Base-by-base conservation (phyloP, 805 yeast species). In the Lipomyces lipofer region DNA sequence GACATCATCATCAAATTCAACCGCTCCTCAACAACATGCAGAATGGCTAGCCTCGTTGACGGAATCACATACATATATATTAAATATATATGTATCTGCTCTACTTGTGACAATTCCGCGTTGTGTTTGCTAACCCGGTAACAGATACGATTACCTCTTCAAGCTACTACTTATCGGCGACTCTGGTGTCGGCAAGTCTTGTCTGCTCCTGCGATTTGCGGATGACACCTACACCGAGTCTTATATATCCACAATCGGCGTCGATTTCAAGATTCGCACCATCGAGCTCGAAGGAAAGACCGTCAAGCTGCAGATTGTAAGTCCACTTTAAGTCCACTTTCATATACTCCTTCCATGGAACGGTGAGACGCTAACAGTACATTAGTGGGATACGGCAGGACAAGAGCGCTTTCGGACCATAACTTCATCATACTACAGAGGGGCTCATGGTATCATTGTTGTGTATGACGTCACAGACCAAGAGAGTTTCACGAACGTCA, bases 351-450 rank as follows among this genome's bases (percentile, higher is more conserved):
- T 36, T 49, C n/a, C 2, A 24, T 19, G 7, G 43, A 13, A 43
- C 21, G 12, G 19, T 17, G 21, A 53, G 35, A 12, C 8, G 36
- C 43, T 49, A 30, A 44, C 47, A 6, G 28, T 48, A 35, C 48
- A n/a, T n/a, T n/a, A 65, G 68, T 94, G 99, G 99, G 99, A 94
- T 71, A 94, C 99, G 52, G 99, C 98, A 10, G 99, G 99, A 44
- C 99, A 94, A 77, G 99, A 94, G 73, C 79, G 99, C 66, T 94
- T 94, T 77, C 85, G 98, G 75, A 94, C 99, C 48, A 92, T 92
- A 75, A 94, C 98, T 10, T 88, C 97, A 12, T 88, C 97, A 13
- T 92, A 92, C 76, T 92, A 92, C 78, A 86, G 99, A 72, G 99
- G 99, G 53, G 97, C 98, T 10, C 98, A 92, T 70, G 99, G 99